Conservation (phyloP, 2,329 filamentous ascomycete genomes). For the Alternaria sp. region DNA sequence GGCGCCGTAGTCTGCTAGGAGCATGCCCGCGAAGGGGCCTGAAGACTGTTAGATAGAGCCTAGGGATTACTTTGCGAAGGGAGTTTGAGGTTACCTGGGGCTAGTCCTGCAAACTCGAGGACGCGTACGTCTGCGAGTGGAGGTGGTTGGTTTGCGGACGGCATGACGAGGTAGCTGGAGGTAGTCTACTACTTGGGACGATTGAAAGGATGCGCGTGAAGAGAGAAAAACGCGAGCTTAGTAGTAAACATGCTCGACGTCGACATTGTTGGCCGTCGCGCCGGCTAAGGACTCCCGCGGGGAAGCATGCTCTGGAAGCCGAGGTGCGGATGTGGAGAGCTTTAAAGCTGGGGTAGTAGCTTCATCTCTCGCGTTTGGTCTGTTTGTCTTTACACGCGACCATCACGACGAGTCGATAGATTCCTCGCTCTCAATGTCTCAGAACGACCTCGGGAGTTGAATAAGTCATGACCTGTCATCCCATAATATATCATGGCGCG, state of each 20-base stretch:
- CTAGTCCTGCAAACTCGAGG: conserved; percentile 69
- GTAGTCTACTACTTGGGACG: background rate
- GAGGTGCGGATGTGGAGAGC: conserved; percentile 30
- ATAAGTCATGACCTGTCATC: background rate
- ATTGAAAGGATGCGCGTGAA: background rate
- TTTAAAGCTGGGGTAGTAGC: background rate
- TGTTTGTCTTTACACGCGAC: background rate
- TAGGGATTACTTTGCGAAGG: background rate
- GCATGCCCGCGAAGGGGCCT: conserved; percentile 88
- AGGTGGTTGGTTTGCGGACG: conserved; percentile 44
- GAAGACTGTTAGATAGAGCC: background rate
- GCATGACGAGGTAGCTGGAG: conserved; percentile 21
- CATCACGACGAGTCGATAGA: background rate
- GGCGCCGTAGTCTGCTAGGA: conserved; percentile 83
- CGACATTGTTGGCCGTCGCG: conserved; percentile 31
- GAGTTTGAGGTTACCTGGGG: conserved; percentile 54
- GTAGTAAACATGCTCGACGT: conserved; percentile 31
- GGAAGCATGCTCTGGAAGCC: conserved; percentile 32
- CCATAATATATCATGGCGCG: background rate
- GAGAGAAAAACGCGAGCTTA: background rate
- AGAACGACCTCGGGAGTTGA: too few species aligned
- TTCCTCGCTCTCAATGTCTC: background rate
- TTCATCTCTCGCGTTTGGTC: background rate
- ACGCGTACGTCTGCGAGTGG: conserved; percentile 65
- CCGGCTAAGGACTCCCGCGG: conserved; percentile 43